Conservation (phyloP, 768 basidiomycete genomes). For the Nevesoporus exiguus region DNA sequence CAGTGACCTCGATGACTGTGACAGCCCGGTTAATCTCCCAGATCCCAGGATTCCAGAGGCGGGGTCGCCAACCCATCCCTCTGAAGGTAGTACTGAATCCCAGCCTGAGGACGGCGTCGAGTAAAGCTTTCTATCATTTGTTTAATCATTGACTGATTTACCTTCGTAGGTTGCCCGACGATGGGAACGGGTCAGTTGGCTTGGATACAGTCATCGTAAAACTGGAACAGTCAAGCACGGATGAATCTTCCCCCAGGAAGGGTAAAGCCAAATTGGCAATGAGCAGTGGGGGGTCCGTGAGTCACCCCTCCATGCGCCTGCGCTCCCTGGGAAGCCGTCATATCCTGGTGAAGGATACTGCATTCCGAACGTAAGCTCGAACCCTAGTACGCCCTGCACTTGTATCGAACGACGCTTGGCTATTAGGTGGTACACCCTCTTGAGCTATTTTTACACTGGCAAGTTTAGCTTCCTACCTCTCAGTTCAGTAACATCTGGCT, state of each 20-base stretch:
- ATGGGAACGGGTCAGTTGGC: conserved; percentile 9
- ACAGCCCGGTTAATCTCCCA: background rate
- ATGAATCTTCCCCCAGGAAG: background rate
- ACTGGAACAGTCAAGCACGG: conserved; percentile 1
- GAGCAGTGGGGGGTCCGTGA: background rate
- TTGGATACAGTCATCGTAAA: conserved; percentile 22
- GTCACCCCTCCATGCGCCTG: conserved; percentile 3
- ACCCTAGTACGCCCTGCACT: too few species aligned
- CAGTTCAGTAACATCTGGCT: conserved; percentile 6
- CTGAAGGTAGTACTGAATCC: background rate
- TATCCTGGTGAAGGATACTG: conserved; percentile 25
- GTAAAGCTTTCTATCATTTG: background rate
- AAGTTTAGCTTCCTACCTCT: conserved; percentile 33
- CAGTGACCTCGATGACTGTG: conserved; percentile 34
- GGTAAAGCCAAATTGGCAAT: background rate
- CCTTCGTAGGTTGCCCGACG: conserved; percentile 9
- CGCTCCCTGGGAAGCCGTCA: conserved; percentile 18
- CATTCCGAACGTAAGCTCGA: conserved; percentile 26
- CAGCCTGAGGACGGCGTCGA: conserved; percentile 5
- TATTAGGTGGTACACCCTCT: conserved; percentile 37
- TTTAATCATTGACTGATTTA: background rate
- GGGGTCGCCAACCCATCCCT: background rate
- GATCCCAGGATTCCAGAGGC: background rate
- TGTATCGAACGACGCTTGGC: background rate
- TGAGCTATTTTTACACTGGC: conserved; percentile 40